Evolutionary conservation across 352 stramenopile genomes (phyloP).

Genomic region (Pythium insidiosum): DNA sequence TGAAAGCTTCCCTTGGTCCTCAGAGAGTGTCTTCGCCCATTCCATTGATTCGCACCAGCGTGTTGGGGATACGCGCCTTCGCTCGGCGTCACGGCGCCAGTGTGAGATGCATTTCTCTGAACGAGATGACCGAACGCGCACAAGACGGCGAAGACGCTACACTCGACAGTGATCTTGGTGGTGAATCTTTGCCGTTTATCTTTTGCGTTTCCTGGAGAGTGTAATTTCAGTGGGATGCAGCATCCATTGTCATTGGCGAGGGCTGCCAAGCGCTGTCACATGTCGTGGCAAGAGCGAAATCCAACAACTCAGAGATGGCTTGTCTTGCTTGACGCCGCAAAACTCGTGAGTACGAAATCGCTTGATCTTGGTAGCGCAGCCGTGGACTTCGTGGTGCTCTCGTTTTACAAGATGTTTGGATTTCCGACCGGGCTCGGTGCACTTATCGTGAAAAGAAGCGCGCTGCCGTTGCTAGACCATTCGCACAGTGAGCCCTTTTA

Average conservation of each 20-base stretch:
- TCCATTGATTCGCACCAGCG: slow-evolving; percentile 64
- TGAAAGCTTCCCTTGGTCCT: slow-evolving; percentile 67
- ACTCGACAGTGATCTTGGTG: no score
- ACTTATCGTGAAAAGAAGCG: slow-evolving; percentile 30
- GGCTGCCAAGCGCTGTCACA: no score
- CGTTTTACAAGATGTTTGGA: slow-evolving; percentile 82
- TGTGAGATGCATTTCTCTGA: slow-evolving; percentile 22
- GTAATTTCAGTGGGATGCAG: slow-evolving; percentile 63
- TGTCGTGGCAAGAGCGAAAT: not conserved
- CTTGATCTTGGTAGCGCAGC: slow-evolving; percentile 37
- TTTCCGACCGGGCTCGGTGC: slow-evolving; percentile 62
- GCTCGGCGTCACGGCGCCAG: slow-evolving; percentile 19
- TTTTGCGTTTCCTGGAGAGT: slow-evolving; percentile 73
- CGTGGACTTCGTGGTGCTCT: slow-evolving; percentile 63
- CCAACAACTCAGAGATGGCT: slow-evolving; percentile 27
- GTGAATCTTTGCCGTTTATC: no score
- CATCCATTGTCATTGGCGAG: no score
- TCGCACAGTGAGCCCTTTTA: slow-evolving; percentile 54
- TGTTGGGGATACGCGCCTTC: slow-evolving; percentile 51
- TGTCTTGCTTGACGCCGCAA: slow-evolving; percentile 63
- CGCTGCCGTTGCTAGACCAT: slow-evolving; percentile 36
- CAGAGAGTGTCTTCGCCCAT: slow-evolving; percentile 41
- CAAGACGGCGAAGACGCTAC: no score
- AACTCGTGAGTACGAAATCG: slow-evolving; percentile 42
- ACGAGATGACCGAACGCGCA: slow-evolving; percentile 22